A percentile compares a stretch with the other conserved stretches of the same genome.
phyloP scores from a whole-genome alignment of 352 stramenopile species.

The Blastocystis sp. region DNA sequence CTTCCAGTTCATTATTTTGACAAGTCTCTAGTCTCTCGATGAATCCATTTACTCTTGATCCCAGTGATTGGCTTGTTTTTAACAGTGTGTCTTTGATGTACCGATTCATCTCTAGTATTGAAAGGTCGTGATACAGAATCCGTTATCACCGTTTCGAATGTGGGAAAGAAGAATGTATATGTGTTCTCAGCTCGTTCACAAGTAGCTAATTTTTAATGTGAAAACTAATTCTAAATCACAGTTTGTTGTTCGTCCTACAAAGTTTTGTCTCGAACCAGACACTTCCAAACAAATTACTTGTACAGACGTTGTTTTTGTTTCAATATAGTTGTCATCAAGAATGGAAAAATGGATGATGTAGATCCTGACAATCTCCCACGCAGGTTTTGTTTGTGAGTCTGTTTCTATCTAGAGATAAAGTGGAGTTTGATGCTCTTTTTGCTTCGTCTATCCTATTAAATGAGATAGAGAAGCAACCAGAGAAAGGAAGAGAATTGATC shows the following conservation, averaged over 20 bases:
- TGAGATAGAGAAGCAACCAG: background rate
- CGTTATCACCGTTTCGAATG: background rate
- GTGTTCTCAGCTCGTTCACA: background rate
- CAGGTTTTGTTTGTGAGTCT: background rate
- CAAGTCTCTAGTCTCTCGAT: background rate
- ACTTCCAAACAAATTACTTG: background rate
- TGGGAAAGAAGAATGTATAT: background rate
- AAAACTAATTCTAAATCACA: slow-evolving; percentile 11
- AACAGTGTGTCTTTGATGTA: background rate
- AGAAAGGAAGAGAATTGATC: slow-evolving; percentile 1
- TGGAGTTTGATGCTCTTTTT: slow-evolving; percentile 20
- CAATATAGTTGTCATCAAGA: slow-evolving; percentile 9
- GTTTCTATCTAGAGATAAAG: slow-evolving; percentile 9
- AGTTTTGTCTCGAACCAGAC: background rate
- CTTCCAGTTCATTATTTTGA: background rate
- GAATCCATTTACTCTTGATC: background rate
- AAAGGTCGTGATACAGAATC: background rate
- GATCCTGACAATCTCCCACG: background rate
- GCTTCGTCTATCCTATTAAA: background rate
- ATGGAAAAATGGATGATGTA: background rate
- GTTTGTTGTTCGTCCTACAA: slow-evolving; percentile 8
- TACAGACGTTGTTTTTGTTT: background rate
- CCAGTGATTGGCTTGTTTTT: background rate
- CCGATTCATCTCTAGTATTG: background rate
- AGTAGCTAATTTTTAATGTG: slow-evolving; percentile 24